phyloP scores from a whole-genome alignment of 345 rosid genomes.

The Sonneratia alba region DNA sequence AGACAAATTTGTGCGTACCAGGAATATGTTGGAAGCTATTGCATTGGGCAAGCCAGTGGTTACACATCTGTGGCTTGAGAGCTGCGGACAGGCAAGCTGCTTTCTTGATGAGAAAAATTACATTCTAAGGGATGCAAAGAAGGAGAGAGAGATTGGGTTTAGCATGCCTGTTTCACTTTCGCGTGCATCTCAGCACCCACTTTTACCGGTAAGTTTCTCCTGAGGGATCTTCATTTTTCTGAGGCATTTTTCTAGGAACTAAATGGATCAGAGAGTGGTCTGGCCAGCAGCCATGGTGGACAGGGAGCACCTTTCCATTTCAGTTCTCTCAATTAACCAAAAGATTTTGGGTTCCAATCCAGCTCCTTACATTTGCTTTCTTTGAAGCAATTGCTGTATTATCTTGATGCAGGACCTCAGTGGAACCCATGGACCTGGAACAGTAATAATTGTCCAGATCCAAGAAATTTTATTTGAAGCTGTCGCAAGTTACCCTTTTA shows the following conservation, averaged over 20 bases:
- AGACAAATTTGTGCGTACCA: conserved; percentile 67
- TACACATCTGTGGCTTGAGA: conserved; percentile 72
- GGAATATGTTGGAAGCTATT: conserved; percentile 85
- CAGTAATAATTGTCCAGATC: not conserved
- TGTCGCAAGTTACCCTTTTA: not conserved
- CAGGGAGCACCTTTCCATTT: no score
- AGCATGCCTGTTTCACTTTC: conserved; percentile 65
- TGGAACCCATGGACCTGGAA: not conserved
- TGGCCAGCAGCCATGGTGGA: no score
- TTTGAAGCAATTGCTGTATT: not conserved
- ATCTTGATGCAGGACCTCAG: not conserved
- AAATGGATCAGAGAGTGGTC: not conserved
- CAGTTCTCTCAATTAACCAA: no score
- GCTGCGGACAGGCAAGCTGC: conserved; percentile 54
- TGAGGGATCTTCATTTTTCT: not conserved
- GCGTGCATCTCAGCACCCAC: conserved; percentile 50
- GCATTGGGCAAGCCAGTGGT: conserved; percentile 79
- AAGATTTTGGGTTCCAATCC: not conserved
- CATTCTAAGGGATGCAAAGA: conserved; percentile 53
- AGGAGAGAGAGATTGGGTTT: conserved; percentile 75
- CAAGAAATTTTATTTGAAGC: not conserved
- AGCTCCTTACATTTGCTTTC: not conserved
- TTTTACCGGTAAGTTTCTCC: conserved; percentile 36
- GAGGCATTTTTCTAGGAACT: not conserved
- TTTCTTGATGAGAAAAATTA: conserved; percentile 59